Conservation (phyloP, 106 monocot species). For the Gastrodia elata region DNA sequence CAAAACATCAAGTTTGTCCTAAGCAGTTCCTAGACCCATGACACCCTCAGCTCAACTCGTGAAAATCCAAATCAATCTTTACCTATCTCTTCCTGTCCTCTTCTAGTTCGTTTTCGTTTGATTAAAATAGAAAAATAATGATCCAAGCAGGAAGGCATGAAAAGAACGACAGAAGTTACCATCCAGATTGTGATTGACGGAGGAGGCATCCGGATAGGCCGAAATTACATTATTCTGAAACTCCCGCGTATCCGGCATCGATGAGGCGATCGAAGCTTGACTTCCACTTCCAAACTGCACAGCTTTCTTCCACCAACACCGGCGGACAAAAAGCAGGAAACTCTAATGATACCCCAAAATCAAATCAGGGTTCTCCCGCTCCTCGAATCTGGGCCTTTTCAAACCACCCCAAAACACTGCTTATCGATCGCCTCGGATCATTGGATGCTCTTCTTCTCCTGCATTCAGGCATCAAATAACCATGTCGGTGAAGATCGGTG, state of each 20-base stretch:
- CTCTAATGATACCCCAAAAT: background rate
- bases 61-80: background rate
- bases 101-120: background rate
- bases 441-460: constrained; percentile 1
- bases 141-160: constrained; percentile 2
- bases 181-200: constrained; percentile 13
- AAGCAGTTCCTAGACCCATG: background rate
- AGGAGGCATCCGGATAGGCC: constrained; percentile 10
- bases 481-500: background rate
- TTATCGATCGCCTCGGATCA: constrained; percentile 3
- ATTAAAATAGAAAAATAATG: background rate
- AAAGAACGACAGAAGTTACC: constrained; percentile 8
- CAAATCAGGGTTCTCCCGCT: background rate
- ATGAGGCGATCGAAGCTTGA: constrained; percentile 1
- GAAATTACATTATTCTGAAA: constrained; percentile 13
- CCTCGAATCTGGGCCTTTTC: background rate
- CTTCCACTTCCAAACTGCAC: background rate
- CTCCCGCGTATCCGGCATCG: constrained; percentile 19
- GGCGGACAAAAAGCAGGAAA: background rate
- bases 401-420: background rate
- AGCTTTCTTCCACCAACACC: background rate
- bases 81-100: background rate
- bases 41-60: background rate
- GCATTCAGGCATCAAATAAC: constrained; percentile 7
- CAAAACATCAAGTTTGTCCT: background rate